Conservation (phyloP, 2,329 filamentous ascomycete genomes). For the Pestalotiopsis sp. region DNA sequence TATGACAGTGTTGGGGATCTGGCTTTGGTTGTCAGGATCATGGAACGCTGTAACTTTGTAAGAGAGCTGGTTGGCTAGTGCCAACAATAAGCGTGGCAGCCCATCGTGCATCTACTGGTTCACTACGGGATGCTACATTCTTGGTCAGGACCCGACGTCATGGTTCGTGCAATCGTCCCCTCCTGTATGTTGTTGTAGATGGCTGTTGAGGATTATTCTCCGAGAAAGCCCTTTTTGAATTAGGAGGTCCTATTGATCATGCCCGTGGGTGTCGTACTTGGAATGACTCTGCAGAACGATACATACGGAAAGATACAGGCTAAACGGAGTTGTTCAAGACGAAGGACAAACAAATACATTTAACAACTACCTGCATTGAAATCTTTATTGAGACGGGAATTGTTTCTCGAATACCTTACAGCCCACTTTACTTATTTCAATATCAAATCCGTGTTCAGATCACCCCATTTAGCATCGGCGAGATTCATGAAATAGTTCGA, state of each 20-base stretch:
- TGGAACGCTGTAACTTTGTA: not conserved
- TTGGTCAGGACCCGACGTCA: not conserved
- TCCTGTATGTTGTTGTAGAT: not conserved
- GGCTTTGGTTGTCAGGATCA: not conserved
- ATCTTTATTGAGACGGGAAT: not conserved
- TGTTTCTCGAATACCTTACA: no score
- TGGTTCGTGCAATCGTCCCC: not conserved
- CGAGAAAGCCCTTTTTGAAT: not conserved
- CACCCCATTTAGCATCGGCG: constrained; percentile 23
- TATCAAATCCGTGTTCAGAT: constrained; percentile 22
- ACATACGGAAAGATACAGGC: no score
- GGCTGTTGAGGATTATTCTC: not conserved
- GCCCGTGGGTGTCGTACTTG: not conserved
- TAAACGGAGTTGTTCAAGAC: not conserved
- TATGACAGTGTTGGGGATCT: not conserved
- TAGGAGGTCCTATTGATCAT: not conserved
- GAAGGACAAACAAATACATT: not conserved
- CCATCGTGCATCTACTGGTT: not conserved
- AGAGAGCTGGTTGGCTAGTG: not conserved
- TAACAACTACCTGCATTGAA: not conserved
- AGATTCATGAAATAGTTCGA: constrained; percentile 26
- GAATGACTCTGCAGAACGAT: not conserved
- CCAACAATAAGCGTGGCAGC: not conserved
- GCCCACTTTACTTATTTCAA: constrained; percentile 14
- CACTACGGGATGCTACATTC: not conserved